A percentile compares a stretch with the other conserved stretches of the same genome.
Evolutionary conservation across 2,329 filamentous ascomycete genomes (phyloP).

Genomic region (Didymella sp.): DNA sequence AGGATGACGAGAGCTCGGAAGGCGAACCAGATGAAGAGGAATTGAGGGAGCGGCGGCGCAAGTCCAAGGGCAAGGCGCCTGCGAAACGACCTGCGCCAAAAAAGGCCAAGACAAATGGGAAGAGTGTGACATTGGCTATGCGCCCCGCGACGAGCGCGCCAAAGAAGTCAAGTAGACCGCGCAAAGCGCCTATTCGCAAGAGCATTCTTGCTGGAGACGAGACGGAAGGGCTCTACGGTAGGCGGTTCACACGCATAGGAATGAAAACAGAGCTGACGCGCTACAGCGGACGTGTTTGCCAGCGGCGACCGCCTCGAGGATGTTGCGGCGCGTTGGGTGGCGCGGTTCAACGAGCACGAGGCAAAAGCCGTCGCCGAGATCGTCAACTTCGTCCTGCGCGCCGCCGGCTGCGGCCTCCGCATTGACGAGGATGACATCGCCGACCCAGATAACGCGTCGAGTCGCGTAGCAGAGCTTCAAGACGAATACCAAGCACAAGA

Average conservation of each 20-base stretch:
- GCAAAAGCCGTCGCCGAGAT: conserved; percentile 63
- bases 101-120: conserved; percentile 63
- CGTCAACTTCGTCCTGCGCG: conserved; percentile 67
- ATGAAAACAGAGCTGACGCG: conserved; percentile 10
- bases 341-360: conserved; percentile 63
- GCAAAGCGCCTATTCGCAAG: conserved; percentile 60
- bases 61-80: conserved; percentile 38
- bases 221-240: conserved; percentile 65
- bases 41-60: conserved; percentile 45
- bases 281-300: conserved; percentile 65
- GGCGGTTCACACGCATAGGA: background rate
- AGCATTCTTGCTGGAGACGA: conserved; percentile 59
- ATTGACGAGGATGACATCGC: conserved; percentile 84
- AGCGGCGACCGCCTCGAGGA: conserved; percentile 62
- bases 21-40: conserved; percentile 52
- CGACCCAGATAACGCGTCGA: conserved; percentile 85
- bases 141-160: conserved; percentile 54
- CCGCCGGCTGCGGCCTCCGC: conserved; percentile 80
- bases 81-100: conserved; percentile 55
- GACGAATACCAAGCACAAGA: conserved; percentile 83
- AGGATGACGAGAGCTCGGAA: conserved; percentile 44
- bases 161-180: conserved; percentile 52
- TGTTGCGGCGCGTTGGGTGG: conserved; percentile 65
- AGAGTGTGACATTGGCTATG: conserved; percentile 61
- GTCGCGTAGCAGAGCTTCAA: conserved; percentile 82